These are phyloP conservation scores for Hyphopichia burtonii DNA, from an alignment of 1,139 yeast species.

Conservation along the genomic window DNA sequence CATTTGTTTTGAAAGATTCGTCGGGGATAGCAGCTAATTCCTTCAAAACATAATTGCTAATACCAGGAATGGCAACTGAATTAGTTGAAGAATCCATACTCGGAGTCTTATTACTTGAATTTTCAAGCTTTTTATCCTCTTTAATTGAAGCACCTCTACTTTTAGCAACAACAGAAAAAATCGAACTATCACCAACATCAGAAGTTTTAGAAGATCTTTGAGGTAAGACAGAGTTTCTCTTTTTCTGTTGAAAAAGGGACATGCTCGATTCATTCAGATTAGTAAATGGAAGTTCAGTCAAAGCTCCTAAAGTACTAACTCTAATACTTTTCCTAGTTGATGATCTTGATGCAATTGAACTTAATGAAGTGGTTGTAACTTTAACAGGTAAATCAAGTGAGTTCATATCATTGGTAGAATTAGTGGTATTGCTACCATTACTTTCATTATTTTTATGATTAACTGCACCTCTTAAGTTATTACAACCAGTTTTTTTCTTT, in stretches of 20 bases:
- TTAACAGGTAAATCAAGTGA: conserved; percentile 25
- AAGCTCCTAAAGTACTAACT: conserved; percentile 39
- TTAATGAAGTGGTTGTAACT: conserved; percentile 18
- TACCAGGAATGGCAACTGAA: conserved; percentile 58
- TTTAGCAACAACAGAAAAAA: conserved; percentile 32
- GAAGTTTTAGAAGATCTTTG: conserved; percentile 20
- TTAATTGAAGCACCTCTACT: conserved; percentile 20
- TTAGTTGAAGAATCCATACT: conserved; percentile 20
- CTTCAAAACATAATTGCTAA: conserved; percentile 59
- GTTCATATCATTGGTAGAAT: conserved; percentile 5
- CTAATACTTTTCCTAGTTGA: conserved; percentile 33
- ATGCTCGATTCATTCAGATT: conserved; percentile 15
- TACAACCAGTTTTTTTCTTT: conserved; percentile 39
- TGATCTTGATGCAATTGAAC: conserved; percentile 24
- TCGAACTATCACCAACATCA: conserved; percentile 35
- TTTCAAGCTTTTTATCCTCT: conserved; percentile 11
- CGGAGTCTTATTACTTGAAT: conserved; percentile 3
- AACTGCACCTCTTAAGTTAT: conserved; percentile 31
- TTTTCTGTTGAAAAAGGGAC: conserved; percentile 4
- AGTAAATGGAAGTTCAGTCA: conserved; percentile 43
- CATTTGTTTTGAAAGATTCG: conserved; percentile 54
- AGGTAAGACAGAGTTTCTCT: conserved; percentile 4
- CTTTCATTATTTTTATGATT: conserved; percentile 6
- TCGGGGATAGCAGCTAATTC: conserved; percentile 83
- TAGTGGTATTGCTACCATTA: neutral